Evolutionary conservation across 129 eudicot species (phyloP).

Genomic region (Solidago caesia): DNA sequence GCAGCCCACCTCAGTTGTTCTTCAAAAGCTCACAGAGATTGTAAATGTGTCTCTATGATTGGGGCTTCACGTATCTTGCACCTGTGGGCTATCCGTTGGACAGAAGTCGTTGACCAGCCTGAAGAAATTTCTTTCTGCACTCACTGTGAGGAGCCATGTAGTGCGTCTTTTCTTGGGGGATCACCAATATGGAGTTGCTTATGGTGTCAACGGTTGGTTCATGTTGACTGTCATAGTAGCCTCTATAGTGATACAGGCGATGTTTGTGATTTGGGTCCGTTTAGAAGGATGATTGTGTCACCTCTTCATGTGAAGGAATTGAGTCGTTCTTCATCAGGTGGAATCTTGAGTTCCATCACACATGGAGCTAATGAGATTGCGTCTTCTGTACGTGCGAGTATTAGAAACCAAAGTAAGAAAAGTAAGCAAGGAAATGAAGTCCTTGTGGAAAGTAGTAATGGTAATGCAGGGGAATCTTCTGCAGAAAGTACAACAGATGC

Average conservation of each 20-base stretch:
- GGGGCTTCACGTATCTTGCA: conserved; percentile 73
- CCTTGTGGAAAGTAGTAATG: conserved; percentile 47
- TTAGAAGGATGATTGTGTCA: conserved; percentile 77
- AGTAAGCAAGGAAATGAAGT: conserved; percentile 53
- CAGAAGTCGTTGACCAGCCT: conserved; percentile 79
- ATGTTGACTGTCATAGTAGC: conserved; percentile 87
- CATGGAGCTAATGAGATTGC: conserved; percentile 99
- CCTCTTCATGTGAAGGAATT: conserved; percentile 81
- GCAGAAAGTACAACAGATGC: conserved; percentile 48
- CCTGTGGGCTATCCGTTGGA: conserved; percentile 96
- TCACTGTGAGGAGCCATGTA: conserved; percentile 96
- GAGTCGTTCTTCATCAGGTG: conserved; percentile 60
- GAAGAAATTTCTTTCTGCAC: conserved; percentile 92
- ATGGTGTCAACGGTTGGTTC: conserved; percentile 96
- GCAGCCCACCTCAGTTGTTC: conserved; percentile 89
- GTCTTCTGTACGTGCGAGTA: conserved; percentile 89
- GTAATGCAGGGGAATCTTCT: conserved; percentile 45
- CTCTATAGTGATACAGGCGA: conserved; percentile 89
- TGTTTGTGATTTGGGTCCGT: conserved; percentile 91
- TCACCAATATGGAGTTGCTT: conserved; percentile 98
- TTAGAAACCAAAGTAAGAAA: conserved; percentile 86
- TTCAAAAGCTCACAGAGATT: conserved; percentile 77
- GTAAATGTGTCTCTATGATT: conserved; percentile 88
- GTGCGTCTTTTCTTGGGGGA: conserved; percentile 88
- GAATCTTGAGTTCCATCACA: conserved; percentile 82